These are phyloP conservation scores for Cicer arietinum DNA, from an alignment of 306 rosid genomes.

Conservation along the genomic window DNA sequence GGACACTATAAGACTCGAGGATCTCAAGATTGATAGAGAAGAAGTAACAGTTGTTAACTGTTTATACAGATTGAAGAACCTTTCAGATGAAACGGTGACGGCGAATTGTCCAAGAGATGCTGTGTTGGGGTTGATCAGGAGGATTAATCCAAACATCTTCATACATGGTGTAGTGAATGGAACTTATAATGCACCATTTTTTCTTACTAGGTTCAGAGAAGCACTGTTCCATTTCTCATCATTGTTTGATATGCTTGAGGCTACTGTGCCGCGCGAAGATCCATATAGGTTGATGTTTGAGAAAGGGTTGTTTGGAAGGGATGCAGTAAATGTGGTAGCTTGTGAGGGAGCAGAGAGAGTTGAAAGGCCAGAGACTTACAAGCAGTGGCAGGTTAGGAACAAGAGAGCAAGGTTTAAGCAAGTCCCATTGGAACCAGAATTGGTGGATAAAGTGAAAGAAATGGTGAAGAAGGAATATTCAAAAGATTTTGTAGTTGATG, in stretches of 20 bases:
- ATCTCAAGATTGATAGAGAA: slow-evolving; percentile 58
- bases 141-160: slow-evolving; percentile 70
- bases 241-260: slow-evolving; percentile 78
- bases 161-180: slow-evolving; percentile 74
- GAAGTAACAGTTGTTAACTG: slow-evolving; percentile 70
- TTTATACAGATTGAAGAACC: slow-evolving; percentile 62
- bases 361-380: slow-evolving; percentile 88
- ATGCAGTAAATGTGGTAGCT: slow-evolving; percentile 72
- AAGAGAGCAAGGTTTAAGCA: slow-evolving; percentile 78
- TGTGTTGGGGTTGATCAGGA: slow-evolving; percentile 68
- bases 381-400: slow-evolving; percentile 83
- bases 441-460: slow-evolving; percentile 57
- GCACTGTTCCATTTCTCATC: slow-evolving; percentile 80
- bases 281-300: slow-evolving; percentile 64
- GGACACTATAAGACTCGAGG: slow-evolving; percentile 67
- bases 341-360: slow-evolving; percentile 79
- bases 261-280: slow-evolving; percentile 58
- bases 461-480: slow-evolving; percentile 67
- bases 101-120: slow-evolving; percentile 68
- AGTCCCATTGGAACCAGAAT: slow-evolving; percentile 56
- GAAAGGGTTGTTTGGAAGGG: slow-evolving; percentile 68
- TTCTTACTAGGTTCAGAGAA: slow-evolving; percentile 72
- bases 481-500: slow-evolving; percentile 65
- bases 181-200: slow-evolving; percentile 77
- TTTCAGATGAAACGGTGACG: slow-evolving; percentile 63